Conservation (phyloP, 148 eudicot genomes). For the Dianthus caryophyllus region DNA sequence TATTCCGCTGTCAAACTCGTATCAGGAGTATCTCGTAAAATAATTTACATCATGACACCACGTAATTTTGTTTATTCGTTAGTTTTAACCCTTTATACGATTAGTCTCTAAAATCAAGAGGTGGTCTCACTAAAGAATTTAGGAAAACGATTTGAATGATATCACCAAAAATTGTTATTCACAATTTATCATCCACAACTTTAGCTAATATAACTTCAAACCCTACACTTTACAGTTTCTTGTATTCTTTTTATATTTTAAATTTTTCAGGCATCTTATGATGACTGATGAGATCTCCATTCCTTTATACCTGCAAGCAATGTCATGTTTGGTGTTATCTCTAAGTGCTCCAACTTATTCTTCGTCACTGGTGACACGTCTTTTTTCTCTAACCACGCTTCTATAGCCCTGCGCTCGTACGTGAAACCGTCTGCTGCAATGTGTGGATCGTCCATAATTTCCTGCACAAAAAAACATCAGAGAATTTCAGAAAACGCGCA, state of each 20-base stretch:
- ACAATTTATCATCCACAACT: conserved; percentile 6
- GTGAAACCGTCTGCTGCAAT: conserved; percentile 89
- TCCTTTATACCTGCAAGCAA: conserved; percentile 68
- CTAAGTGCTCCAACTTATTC: conserved; percentile 44
- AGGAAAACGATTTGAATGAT: too few relatives aligned
- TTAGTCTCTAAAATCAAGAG: too few relatives aligned
- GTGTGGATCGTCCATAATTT: conserved; percentile 79
- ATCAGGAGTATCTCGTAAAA: too few relatives aligned
- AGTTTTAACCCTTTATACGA: too few relatives aligned
- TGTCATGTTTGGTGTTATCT: conserved; percentile 61
- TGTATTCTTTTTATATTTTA: not conserved
- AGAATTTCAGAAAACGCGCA: not conserved
- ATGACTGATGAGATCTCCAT: conserved; percentile 49
- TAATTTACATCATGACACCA: too few relatives aligned
- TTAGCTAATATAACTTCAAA: not conserved
- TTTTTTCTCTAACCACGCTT: conserved; percentile 64
- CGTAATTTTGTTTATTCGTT: too few relatives aligned
- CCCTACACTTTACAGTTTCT: conserved; percentile 19
- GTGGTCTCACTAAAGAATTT: too few relatives aligned
- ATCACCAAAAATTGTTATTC: conserved; percentile 4
- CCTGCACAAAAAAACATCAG: conserved; percentile 34
- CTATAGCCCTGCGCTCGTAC: conserved; percentile 77
- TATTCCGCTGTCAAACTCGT: too few relatives aligned
- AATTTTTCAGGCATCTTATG: conserved; percentile 24
- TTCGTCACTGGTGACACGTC: conserved; percentile 69